A percentile compares a stretch with the other conserved stretches of the same genome.
Evolutionary conservation across 139 green algal species (phyloP).

Genomic region (Chlorella sp.): DNA sequence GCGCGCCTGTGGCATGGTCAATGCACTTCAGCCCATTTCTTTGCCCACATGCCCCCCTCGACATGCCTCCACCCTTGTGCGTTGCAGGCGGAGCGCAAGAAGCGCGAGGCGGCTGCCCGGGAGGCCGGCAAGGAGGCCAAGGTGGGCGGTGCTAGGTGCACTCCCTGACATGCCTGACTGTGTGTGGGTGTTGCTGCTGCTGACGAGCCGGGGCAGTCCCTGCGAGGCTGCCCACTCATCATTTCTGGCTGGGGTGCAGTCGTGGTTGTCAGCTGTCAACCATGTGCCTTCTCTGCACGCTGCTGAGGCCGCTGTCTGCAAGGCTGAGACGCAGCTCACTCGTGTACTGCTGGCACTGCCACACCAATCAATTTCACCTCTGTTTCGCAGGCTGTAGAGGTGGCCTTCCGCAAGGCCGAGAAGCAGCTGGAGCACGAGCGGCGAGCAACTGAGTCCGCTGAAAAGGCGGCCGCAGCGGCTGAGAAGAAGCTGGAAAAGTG

Average conservation of each 20-base stretch:
- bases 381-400: conserved; percentile 8
- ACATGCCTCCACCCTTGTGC: no score
- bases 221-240: no score
- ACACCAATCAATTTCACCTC: no score
- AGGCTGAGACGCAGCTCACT: no score
- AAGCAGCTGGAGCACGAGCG: conserved; percentile 2
- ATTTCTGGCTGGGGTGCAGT: no score
- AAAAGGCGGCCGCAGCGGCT: conserved; percentile 20
- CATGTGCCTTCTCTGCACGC: neutral
- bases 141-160: neutral
- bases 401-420: conserved; percentile 10
- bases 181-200: neutral
- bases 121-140: conserved; percentile 15
- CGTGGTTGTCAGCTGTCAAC: no score
- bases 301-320: neutral
- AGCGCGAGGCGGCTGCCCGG: neutral
- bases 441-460: conserved; percentile 1
- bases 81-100: neutral
- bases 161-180: no score
- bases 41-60: no score
- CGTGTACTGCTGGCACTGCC: no score
- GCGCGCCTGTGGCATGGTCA: no score
- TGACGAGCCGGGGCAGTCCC: no score
- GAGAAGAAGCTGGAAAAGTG: conserved; percentile 40
- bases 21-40: no score